Percentiles rank a stretch among this genome's conserved stretches.
Conservation (phyloP, 1,284 basidiomycete genomes). For the Grifola frondosa region DNA sequence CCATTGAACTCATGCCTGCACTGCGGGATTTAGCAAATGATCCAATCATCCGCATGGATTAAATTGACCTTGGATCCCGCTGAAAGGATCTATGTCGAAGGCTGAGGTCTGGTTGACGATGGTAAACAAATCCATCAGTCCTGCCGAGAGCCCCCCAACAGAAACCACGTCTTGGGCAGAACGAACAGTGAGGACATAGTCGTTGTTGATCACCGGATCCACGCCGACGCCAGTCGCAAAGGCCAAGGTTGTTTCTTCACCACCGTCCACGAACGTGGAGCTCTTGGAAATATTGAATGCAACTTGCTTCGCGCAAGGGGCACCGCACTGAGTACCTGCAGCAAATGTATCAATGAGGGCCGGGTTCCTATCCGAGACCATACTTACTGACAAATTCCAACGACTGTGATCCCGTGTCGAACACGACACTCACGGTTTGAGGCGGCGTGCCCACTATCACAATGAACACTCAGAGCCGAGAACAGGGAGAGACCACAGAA, state of each 20-base stretch:
- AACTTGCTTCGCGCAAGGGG: constrained; percentile 42
- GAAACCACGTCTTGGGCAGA: constrained; percentile 46
- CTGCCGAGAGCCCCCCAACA: constrained; percentile 43
- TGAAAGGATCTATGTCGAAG: constrained; percentile 54
- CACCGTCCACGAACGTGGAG: constrained; percentile 48
- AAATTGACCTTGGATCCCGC: constrained; percentile 47
- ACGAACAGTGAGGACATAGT: constrained; percentile 44
- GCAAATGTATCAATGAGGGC: neutral
- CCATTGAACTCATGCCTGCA: constrained; percentile 46
- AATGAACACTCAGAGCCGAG: neutral
- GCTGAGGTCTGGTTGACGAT: constrained; percentile 50
- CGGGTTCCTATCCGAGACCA: neutral
- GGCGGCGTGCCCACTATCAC: constrained; percentile 47
- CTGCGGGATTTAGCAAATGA: neutral
- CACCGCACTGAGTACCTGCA: constrained; percentile 45
- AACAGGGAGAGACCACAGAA: neutral
- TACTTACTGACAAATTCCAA: constrained; percentile 50
- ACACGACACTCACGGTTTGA: constrained; percentile 49
- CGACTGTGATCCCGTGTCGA: constrained; percentile 51
- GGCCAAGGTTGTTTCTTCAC: constrained; percentile 39
- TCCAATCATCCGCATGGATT: neutral
- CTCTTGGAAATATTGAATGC: constrained; percentile 49
- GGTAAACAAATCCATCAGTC: constrained; percentile 41
- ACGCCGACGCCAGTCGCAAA: constrained; percentile 58
- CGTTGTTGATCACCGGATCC: constrained; percentile 48